A percentile compares a stretch with the other conserved stretches of the same genome.
Conservation (phyloP, 2,329 filamentous ascomycete genomes). For the Neocatenulostroma microsporum region DNA sequence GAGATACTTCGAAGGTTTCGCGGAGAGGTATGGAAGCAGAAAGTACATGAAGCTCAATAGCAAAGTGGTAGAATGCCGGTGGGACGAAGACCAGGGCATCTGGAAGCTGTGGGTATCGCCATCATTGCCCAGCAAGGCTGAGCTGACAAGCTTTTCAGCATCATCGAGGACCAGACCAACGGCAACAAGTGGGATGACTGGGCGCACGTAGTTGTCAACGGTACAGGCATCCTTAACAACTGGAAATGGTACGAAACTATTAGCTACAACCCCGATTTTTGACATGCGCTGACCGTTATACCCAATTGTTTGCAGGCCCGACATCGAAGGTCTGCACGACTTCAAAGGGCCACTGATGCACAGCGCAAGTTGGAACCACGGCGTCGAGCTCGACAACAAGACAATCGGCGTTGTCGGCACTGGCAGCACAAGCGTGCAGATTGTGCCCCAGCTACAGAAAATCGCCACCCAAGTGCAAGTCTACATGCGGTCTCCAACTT, state of each 20-base stretch:
- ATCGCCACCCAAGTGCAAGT: slow-evolving; percentile 26
- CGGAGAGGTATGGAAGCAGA: slow-evolving; percentile 33
- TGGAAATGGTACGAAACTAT: no score
- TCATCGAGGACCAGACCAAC: slow-evolving; percentile 21
- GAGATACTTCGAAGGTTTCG: slow-evolving; percentile 33
- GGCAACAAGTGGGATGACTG: slow-evolving; percentile 13
- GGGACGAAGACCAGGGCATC: slow-evolving; percentile 27
- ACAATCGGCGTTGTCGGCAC: slow-evolving; percentile 26
- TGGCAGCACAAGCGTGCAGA: slow-evolving; percentile 33
- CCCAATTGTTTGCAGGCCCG: no score
- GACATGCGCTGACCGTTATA: no score
- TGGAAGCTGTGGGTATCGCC: slow-evolving; percentile 4
- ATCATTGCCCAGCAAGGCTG: neutral
- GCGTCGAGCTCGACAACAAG: slow-evolving; percentile 22
- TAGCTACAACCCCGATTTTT: no score
- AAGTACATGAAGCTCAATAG: slow-evolving; percentile 32
- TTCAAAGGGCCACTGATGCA: slow-evolving; percentile 31
- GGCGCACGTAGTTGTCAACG: slow-evolving; percentile 32
- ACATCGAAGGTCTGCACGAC: slow-evolving; percentile 27
- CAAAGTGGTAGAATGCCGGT: slow-evolving; percentile 31
- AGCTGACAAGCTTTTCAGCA: slow-evolving; percentile 28
- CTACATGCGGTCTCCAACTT: slow-evolving; percentile 32
- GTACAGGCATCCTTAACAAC: slow-evolving; percentile 17
- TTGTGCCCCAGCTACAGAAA: slow-evolving; percentile 33
- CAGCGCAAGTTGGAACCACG: slow-evolving; percentile 27